phyloP scores from a whole-genome alignment of 2,329 filamentous ascomycete species.

The Colletotrichum sp. region DNA sequence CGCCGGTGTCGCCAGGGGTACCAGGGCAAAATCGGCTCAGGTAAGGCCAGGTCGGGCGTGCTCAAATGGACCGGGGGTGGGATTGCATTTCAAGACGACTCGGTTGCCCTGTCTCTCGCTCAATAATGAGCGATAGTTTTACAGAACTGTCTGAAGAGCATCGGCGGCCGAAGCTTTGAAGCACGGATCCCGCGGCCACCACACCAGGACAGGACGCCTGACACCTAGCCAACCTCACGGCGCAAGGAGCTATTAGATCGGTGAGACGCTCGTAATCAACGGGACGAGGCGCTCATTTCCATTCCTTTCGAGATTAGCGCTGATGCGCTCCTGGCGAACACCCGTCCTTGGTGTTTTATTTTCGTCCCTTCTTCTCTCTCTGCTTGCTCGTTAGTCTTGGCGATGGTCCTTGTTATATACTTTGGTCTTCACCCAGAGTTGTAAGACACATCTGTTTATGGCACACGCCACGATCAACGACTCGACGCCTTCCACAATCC shows the following conservation, averaged over 20 bases:
- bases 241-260: neutral
- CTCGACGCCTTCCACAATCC: neutral
- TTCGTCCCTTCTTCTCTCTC: neutral
- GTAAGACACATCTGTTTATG: neutral
- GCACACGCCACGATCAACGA: neutral
- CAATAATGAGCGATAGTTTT: neutral
- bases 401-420: neutral
- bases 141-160: neutral
- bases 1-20: neutral
- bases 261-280: neutral
- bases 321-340: neutral
- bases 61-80: neutral
- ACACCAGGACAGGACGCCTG: neutral
- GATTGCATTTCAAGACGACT: neutral
- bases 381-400: neutral
- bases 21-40: neutral
- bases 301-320: neutral
- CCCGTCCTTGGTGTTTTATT: neutral
- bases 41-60: neutral
- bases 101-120: neutral
- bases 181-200: slow-evolving; percentile 4
- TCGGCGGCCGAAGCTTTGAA: neutral
- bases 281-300: neutral
- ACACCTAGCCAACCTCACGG: neutral
- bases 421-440: neutral